Evolutionary conservation across 2,329 filamentous ascomycete genomes (phyloP), one percentile per base, ranked within the genome.

Genomic region (Talaromyces sp.): DNA sequence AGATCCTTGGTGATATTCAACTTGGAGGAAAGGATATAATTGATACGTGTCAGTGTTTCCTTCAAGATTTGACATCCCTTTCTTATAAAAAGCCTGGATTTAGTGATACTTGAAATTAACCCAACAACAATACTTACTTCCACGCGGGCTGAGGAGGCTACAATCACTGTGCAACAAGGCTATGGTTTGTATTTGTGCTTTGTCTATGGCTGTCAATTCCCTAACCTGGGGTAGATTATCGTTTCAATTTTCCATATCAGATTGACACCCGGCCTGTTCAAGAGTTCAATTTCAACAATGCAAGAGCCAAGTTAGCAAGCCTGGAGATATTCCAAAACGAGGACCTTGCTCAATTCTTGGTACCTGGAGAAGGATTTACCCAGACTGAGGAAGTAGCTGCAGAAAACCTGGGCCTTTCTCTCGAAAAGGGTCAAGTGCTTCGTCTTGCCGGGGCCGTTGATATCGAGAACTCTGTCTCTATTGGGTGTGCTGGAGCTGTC

Each of bases 401-500:
- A 6, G 74, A 76, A 34, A 75, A 78, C 28, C 67, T 77, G 56
- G 78, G 79, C 4, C 79, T 81, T 59, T 81, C 79, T n/a, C 83
- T 82, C 7, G 79, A 81, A 36, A 86, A 89, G 68, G 86, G 87
- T 33, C 86, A 83, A 62, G 71, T 90, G 7, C 81, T 96, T 67
- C 85, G 86, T 52, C 82, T 96, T 8, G 86, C 88, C 3, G 84
- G 89, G 1, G 85, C 80, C 63, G 83, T 96, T 63, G 87, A 96
- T 69, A 78, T 95, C 59, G 89, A 94, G 2, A 94, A 89, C 68
- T 79, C 76, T 5, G 72, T 90, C 12, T 91, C 92, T 79, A 80
- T 96, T 55, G 90, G 91, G 3, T 98, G 95, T 75, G 90, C 89
- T 30, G 92, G 93, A n/a, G 93, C 93, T 30, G 78, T 98, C 2